A percentile compares a stretch with the other conserved stretches of the same genome.
phyloP scores from a whole-genome alignment of 129 eudicot species.

The Saussurea involucrata region DNA sequence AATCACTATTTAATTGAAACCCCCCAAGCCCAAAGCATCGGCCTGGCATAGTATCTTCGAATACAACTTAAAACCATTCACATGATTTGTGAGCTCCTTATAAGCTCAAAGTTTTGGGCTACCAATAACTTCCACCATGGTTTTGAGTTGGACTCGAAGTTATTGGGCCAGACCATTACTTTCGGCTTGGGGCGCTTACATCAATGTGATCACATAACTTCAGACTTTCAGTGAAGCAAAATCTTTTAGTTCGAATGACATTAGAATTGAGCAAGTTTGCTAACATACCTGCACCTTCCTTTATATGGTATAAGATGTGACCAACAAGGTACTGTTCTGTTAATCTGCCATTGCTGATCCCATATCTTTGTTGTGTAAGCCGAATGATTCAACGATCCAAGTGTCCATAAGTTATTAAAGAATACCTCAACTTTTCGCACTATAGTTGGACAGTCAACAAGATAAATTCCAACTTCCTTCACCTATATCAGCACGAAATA shows the following conservation, averaged over 20 bases:
- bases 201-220: background rate
- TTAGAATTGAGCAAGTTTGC: background rate
- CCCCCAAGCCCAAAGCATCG: no score
- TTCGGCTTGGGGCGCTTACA: background rate
- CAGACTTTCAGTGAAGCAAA: background rate
- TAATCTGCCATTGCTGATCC: conserved; percentile 86
- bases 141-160: no score
- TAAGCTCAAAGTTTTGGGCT: no score
- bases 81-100: no score
- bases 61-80: no score
- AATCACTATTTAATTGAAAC: no score
- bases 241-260: background rate
- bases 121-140: no score
- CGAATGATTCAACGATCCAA: conserved; percentile 63
- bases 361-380: conserved; percentile 45
- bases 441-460: conserved; percentile 63
- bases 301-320: conserved; percentile 53
- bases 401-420: conserved; percentile 70
- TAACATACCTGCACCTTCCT: conserved; percentile 67
- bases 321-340: conserved; percentile 83
- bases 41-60: no score
- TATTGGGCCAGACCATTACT: background rate
- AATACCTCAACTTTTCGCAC: conserved; percentile 52
- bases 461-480: conserved; percentile 78
- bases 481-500: conserved; percentile 43